Evolutionary conservation across 805 yeast genomes (phyloP), one percentile per base, ranked within the genome.

Genomic region (Ogataea trehaloabstinens): DNA sequence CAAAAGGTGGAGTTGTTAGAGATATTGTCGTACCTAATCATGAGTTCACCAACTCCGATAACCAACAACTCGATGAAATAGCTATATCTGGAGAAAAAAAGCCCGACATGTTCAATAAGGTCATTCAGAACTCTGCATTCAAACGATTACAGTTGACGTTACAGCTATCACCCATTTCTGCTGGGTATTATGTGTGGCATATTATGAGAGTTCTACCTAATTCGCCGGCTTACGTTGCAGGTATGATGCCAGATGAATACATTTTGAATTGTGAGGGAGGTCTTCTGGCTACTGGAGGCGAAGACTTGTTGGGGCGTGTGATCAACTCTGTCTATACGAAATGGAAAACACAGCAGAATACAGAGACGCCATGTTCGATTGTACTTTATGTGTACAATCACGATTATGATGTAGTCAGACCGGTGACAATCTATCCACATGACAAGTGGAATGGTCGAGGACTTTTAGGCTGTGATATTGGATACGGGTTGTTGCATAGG

Each of bases 181-280:
- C 88, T 0, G 78, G 95, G 0, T 84, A 91, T 1, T 82, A 77
- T 55, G 95, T 89, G 10, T 91, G 96, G 84, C 95, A 89, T 51
- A 80, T 91, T 25, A 63, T 91, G 38, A 76, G 75, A 42, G 80
- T 91, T 10, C 80, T 82, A 40, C 78, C 79, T 10, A 75, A 76
- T 40, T 77, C 89, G 0, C 96, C 97, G 0, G 96, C 96, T 0
- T 83, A 82, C 48, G 65, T 65, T 35, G 87, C 96, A 0, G 95
- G 93, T 12, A 72, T 91, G 28, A 70, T 86, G 24, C 89, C 96
- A 0, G 85, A 85, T 51, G 99, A 91, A 59, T 91, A 86, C 58
- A 81, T 91, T 34, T 78, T 91, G 35, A 96, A 95, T 5, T 83
- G 90, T 12, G 85, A 84, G 40, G 93, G 86, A 46, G 97, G 97